Evolutionary conservation across 345 rosid species (phyloP).

Genomic region (Dipteronia sinensis): DNA sequence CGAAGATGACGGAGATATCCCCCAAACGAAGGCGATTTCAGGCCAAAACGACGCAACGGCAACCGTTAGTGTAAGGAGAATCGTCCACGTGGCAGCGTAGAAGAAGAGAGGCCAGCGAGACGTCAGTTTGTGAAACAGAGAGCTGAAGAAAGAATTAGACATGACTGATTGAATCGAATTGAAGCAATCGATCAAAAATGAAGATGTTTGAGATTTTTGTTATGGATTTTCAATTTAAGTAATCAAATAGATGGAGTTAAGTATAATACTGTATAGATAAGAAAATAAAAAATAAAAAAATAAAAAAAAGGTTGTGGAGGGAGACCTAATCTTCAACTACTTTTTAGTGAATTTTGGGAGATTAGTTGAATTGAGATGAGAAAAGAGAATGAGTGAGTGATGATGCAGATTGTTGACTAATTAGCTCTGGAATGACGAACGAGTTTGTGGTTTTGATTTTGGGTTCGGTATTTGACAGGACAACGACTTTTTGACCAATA

Average conservation of each 20-base stretch:
- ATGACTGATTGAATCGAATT: background rate
- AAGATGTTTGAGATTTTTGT: background rate
- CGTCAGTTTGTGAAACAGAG: slow-evolving; percentile 41
- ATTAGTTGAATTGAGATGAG: background rate
- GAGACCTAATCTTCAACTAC: slow-evolving; percentile 21
- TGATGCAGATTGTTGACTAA: background rate
- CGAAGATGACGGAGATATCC: slow-evolving; percentile 55
- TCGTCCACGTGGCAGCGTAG: slow-evolving; percentile 77
- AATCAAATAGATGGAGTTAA: background rate
- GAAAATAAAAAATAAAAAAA: too few species aligned
- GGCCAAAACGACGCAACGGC: slow-evolving; percentile 82
- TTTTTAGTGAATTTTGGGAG: background rate
- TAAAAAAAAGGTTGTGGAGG: background rate
- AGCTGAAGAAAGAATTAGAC: slow-evolving; percentile 27
- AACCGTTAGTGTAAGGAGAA: slow-evolving; percentile 59
- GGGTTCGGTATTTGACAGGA: background rate
- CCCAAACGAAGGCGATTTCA: slow-evolving; percentile 69
- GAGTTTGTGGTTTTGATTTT: background rate
- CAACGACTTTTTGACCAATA: slow-evolving; percentile 1
- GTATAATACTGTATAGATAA: too few species aligned
- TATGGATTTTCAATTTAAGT: background rate
- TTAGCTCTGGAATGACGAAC: background rate
- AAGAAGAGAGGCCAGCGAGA: slow-evolving; percentile 60
- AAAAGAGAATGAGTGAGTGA: slow-evolving; percentile 2
- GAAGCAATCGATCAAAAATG: background rate